A percentile compares a stretch with the other conserved stretches of the same genome.
Conservation (phyloP, 2,329 filamentous ascomycete species). For the Massarina eburnea region DNA sequence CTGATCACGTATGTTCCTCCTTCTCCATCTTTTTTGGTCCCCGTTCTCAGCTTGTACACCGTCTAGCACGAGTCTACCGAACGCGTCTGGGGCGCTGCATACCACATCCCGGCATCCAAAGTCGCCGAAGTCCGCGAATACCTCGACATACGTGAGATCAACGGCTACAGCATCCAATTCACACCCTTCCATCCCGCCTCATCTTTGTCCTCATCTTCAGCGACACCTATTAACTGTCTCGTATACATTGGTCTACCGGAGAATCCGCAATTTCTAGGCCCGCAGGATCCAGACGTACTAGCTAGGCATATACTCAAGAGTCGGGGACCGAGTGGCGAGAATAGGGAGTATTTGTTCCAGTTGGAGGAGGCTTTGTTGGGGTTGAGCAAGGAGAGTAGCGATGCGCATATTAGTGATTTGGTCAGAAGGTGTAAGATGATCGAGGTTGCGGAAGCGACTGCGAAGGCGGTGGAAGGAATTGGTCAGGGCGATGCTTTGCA, state of each 20-base stretch:
- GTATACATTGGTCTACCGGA: constrained; percentile 94
- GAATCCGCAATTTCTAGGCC: constrained; percentile 88
- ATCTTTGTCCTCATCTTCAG: constrained; percentile 16
- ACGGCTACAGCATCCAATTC: constrained; percentile 93
- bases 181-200: constrained; percentile 73
- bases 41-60: not conserved
- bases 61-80: constrained; percentile 53
- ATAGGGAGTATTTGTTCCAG: constrained; percentile 83
- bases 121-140: constrained; percentile 84
- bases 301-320: constrained; percentile 79
- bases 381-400: constrained; percentile 74
- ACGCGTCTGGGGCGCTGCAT: constrained; percentile 86
- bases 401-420: constrained; percentile 83
- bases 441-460: constrained; percentile 45
- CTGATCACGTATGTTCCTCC: constrained; percentile 57
- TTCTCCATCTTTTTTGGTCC: not conserved
- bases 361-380: constrained; percentile 74
- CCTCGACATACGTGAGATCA: constrained; percentile 95
- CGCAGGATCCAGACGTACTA: constrained; percentile 74
- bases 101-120: constrained; percentile 72
- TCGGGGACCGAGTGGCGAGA: constrained; percentile 81
- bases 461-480: constrained; percentile 1
- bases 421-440: constrained; percentile 70
- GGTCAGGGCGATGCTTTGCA: constrained; percentile 6
- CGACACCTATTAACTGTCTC: constrained; percentile 56